These are phyloP conservation scores for Ogataea paradorogensis DNA, from an alignment of 805 yeast species.

Conservation along the genomic window DNA sequence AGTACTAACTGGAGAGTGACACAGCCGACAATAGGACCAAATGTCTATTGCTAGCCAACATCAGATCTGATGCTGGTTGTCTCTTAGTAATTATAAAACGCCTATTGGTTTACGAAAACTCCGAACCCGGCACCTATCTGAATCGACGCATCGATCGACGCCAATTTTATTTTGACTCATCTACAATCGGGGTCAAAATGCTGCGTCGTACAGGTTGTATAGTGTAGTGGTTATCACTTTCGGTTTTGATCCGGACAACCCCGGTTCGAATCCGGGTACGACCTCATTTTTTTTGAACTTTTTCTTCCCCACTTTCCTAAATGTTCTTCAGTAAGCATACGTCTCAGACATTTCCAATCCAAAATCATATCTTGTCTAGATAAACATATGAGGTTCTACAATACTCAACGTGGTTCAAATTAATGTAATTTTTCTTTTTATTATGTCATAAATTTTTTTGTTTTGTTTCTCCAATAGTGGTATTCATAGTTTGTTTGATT, in stretches of 20 bases:
- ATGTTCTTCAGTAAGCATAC: neutral
- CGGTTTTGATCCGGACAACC: constrained; percentile 80
- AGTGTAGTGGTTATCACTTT: constrained; percentile 81
- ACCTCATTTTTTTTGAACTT: constrained; percentile 38
- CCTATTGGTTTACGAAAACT: constrained; percentile 8
- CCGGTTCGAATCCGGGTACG: constrained; percentile 86
- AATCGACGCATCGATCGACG: constrained; percentile 9
- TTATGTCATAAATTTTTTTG: constrained; percentile 5
- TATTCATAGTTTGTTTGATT: neutral
- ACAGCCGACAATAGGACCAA: neutral
- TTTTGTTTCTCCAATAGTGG: constrained; percentile 1
- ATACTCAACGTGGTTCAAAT: constrained; percentile 6
- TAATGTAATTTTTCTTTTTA: constrained; percentile 1
- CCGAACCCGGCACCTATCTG: constrained; percentile 11
- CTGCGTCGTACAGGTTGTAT: constrained; percentile 36
- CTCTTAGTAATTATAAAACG: constrained; percentile 2
- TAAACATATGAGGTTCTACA: neutral
- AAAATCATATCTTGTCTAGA: neutral
- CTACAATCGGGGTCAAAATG: no score
- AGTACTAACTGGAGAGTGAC: neutral
- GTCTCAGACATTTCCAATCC: neutral
- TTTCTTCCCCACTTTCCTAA: neutral
- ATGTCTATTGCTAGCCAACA: neutral
- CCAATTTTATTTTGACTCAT: neutral
- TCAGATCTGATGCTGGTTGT: neutral